Evolutionary conservation across 179 eudicot genomes (phyloP).

Genomic region (Spergularia azorica): DNA sequence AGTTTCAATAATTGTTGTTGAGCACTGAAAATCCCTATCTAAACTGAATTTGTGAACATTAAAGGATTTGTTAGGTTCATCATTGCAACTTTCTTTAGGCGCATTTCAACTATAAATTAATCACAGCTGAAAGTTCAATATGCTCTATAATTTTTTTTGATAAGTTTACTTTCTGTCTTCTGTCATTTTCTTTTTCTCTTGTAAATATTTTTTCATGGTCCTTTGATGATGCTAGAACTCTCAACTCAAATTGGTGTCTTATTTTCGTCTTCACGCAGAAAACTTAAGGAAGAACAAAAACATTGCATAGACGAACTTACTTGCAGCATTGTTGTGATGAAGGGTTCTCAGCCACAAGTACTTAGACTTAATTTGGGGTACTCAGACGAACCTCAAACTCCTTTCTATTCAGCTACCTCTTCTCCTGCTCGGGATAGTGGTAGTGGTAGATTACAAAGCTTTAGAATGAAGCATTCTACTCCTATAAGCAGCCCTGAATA

Average conservation of each 20-base stretch:
- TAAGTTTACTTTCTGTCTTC: neutral
- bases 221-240: constrained; percentile 3
- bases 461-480: constrained; percentile 69
- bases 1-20: neutral
- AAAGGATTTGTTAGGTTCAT: neutral
- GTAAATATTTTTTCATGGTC: neutral
- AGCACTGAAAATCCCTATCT: neutral
- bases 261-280: constrained; percentile 44
- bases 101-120: neutral
- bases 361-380: constrained; percentile 69
- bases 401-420: constrained; percentile 80
- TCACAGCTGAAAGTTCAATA: neutral
- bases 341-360: constrained; percentile 71
- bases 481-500: constrained; percentile 89
- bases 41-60: neutral
- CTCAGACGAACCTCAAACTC: constrained; percentile 64
- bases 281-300: constrained; percentile 71
- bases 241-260: neutral
- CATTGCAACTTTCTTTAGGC: neutral
- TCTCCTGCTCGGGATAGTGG: constrained; percentile 56
- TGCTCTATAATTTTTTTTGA: neutral
- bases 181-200: neutral
- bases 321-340: constrained; percentile 89
- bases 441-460: constrained; percentile 35
- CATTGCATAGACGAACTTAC: constrained; percentile 80